Conservation (phyloP, 2,329 filamentous ascomycete species). For the Ophiostoma novo-ulmi region DNA sequence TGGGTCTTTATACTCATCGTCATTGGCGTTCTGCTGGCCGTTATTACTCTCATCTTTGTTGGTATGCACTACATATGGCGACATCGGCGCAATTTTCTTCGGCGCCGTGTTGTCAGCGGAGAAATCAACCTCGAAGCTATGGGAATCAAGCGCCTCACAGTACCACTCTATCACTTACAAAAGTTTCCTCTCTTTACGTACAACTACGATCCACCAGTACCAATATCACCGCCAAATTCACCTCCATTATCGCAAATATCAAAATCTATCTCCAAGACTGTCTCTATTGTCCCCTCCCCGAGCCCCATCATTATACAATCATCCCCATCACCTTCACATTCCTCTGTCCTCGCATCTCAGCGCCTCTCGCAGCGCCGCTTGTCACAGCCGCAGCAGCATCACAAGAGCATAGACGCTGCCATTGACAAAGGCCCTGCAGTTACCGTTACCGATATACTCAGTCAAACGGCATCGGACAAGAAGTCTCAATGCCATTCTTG, state of each 20-base stretch:
- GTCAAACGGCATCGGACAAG: slow-evolving; percentile 14
- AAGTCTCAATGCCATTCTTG: slow-evolving; percentile 13
- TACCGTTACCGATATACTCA: not conserved
- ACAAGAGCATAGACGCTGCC: slow-evolving; percentile 17
- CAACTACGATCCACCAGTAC: slow-evolving; percentile 44
- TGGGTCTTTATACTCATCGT: slow-evolving; percentile 77
- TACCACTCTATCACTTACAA: slow-evolving; percentile 66
- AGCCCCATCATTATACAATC: slow-evolving; percentile 27
- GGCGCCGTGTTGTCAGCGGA: slow-evolving; percentile 65
- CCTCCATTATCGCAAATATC: slow-evolving; percentile 24
- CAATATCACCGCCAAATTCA: not conserved
- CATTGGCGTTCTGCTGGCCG: slow-evolving; percentile 61
- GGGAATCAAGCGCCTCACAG: slow-evolving; percentile 75
- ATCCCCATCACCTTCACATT: slow-evolving; percentile 11
- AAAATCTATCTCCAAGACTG: not conserved
- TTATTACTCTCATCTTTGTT: slow-evolving; percentile 63
- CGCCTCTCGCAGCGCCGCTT: slow-evolving; percentile 5
- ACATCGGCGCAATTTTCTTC: slow-evolving; percentile 61
- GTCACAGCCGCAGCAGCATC: slow-evolving; percentile 4
- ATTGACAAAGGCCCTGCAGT: not conserved
- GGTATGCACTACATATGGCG: slow-evolving; percentile 75
- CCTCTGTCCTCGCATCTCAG: not conserved
- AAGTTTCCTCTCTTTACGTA: slow-evolving; percentile 77
- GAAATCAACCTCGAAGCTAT: slow-evolving; percentile 82
- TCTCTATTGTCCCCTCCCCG: not conserved